Percentiles rank a stretch among this genome's conserved stretches.
phyloP scores from a whole-genome alignment of 2,329 filamentous ascomycete species.

The Ophiostoma pallidulum region DNA sequence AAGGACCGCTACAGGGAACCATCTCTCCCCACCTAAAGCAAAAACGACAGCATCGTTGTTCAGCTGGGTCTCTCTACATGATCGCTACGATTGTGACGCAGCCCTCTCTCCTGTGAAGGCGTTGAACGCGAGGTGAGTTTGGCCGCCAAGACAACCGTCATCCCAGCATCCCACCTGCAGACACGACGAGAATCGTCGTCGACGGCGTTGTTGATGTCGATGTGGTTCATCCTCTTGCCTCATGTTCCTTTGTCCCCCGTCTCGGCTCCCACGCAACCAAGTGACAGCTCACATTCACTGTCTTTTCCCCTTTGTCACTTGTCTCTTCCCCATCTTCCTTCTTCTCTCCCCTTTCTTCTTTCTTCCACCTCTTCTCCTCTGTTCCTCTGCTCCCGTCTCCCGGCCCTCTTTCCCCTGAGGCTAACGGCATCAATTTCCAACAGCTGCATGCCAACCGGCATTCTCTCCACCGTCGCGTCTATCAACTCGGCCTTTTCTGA shows the following conservation, averaged over 20 bases:
- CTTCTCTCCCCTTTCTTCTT: background rate
- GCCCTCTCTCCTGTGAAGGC: constrained; percentile 15
- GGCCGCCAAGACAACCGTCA: background rate
- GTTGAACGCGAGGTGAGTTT: constrained; percentile 19
- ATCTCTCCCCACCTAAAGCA: no score
- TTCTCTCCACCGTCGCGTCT: constrained; percentile 29
- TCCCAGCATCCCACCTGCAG: background rate
- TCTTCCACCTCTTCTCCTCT: background rate
- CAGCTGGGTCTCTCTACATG: constrained; percentile 16
- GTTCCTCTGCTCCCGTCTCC: background rate
- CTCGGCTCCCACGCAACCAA: background rate
- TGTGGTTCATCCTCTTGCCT: no score
- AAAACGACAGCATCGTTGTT: constrained; percentile 9
- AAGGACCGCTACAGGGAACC: background rate
- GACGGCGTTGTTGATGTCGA: no score
- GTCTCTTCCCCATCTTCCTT: background rate
- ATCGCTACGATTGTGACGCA: constrained; percentile 16
- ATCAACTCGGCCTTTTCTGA: constrained; percentile 23
- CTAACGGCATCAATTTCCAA: constrained; percentile 17
- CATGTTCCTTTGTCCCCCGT: background rate
- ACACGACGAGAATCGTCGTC: no score
- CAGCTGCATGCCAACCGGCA: constrained; percentile 35
- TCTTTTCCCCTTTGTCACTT: background rate
- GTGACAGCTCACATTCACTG: no score
- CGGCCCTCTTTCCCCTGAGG: background rate